Evolutionary conservation across 225 moss, liverwort and hornwort species (phyloP).

Genomic region (Climacium dendroides): DNA sequence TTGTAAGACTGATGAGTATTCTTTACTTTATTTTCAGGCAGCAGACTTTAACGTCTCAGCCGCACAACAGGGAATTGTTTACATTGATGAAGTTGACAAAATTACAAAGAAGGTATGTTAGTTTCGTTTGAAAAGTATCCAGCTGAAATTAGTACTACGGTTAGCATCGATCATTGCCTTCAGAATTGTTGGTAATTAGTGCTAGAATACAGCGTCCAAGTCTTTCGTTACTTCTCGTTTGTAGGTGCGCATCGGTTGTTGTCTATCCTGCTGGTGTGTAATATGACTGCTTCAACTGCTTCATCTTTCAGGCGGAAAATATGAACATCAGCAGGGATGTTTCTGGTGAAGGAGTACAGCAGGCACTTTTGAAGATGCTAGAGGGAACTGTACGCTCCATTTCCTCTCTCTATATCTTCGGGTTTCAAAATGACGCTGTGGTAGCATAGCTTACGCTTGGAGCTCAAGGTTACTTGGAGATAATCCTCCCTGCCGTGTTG

Average conservation of each 20-base stretch:
- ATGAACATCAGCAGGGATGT: constrained; percentile 95
- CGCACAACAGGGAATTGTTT: constrained; percentile 95
- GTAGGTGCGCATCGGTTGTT: not conserved
- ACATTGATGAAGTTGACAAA: constrained; percentile 96
- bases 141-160: not conserved
- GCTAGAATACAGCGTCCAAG: not conserved
- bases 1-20: not conserved
- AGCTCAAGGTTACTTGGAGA: not conserved
- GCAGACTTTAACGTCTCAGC: constrained; percentile 96
- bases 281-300: not conserved
- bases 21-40: constrained; percentile 27
- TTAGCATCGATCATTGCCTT: not conserved
- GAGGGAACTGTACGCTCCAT: constrained; percentile 74
- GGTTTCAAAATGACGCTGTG: not conserved
- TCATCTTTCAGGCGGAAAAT: constrained; percentile 75
- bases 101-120: constrained; percentile 82
- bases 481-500: not conserved
- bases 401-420: not conserved
- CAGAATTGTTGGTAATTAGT: not conserved
- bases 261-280: not conserved
- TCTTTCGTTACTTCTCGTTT: not conserved
- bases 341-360: constrained; percentile 96
- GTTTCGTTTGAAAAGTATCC: not conserved
- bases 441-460: not conserved
- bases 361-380: constrained; percentile 94